Conservation (phyloP, 2,329 filamentous ascomycete species). For the Cordyceps militaris region DNA sequence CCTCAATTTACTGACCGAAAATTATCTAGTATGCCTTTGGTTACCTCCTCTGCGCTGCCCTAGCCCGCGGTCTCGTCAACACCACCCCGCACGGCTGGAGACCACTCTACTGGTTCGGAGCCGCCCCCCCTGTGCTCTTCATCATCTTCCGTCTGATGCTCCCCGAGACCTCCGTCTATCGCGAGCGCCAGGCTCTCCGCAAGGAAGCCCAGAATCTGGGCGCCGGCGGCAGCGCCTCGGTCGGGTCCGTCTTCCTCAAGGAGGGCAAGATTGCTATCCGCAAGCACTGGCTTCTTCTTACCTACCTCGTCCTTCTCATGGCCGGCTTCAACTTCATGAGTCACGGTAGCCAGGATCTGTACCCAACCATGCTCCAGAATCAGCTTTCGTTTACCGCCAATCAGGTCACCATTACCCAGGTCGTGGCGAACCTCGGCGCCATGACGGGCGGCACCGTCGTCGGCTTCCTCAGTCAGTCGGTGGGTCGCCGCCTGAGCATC, state of each 20-base stretch:
- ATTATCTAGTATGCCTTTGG: conserved; percentile 47
- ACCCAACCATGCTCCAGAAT: conserved; percentile 52
- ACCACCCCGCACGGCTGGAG: conserved; percentile 77
- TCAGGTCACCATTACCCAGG: conserved; percentile 61
- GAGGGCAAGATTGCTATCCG: conserved; percentile 75
- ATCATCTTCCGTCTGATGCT: conserved; percentile 72
- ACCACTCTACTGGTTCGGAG: conserved; percentile 84
- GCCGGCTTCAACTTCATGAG: conserved; percentile 91
- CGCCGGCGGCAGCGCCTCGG: conserved; percentile 26
- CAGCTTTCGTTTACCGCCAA: conserved; percentile 46
- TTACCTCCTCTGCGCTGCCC: conserved; percentile 55
- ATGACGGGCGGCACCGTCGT: conserved; percentile 60
- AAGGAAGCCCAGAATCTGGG: conserved; percentile 27
- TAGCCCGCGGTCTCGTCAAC: conserved; percentile 60
- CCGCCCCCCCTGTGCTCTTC: conserved; percentile 70
- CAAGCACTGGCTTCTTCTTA: conserved; percentile 71
- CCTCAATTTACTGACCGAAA: neutral
- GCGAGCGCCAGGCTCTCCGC: conserved; percentile 57
- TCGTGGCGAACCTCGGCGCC: conserved; percentile 65
- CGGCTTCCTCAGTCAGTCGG: conserved; percentile 61
- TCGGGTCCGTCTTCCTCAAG: conserved; percentile 54
- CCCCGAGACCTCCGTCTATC: conserved; percentile 71
- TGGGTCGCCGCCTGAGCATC: conserved; percentile 63
- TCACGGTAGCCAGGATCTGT: conserved; percentile 62
- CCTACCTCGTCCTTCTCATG: conserved; percentile 82